These are phyloP conservation scores for Beauveria scarabaeidicola DNA, from an alignment of 2,329 filamentous ascomycete species.

Conservation along the genomic window DNA sequence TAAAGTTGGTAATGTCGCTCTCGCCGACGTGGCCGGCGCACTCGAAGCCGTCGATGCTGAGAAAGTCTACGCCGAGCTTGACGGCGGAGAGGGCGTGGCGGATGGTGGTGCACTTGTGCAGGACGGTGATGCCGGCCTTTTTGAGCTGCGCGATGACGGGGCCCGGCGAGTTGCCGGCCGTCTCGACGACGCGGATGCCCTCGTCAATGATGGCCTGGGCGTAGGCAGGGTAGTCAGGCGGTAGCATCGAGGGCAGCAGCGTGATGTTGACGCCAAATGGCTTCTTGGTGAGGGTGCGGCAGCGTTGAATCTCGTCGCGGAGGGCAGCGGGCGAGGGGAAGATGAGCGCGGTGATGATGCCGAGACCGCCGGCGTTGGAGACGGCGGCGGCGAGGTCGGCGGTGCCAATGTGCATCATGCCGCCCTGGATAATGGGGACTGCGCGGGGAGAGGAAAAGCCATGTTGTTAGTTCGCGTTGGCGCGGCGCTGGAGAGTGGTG, in stretches of 20 bases:
- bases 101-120: constrained; percentile 98
- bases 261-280: constrained; percentile 95
- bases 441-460: not conserved
- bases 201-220: constrained; percentile 90
- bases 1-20: constrained; percentile 82
- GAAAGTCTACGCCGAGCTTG: constrained; percentile 91
- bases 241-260: constrained; percentile 78
- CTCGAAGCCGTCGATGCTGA: constrained; percentile 96
- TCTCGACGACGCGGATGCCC: constrained; percentile 85
- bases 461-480: not conserved
- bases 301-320: constrained; percentile 84
- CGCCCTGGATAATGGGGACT: constrained; percentile 79
- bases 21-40: constrained; percentile 88
- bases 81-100: constrained; percentile 84
- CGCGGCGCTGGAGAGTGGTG: not conserved
- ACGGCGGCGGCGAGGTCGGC: constrained; percentile 70
- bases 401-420: constrained; percentile 81
- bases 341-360: constrained; percentile 80
- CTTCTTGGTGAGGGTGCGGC: constrained; percentile 66
- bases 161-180: constrained; percentile 78
- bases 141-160: constrained; percentile 88
- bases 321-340: constrained; percentile 88
- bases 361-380: constrained; percentile 73
- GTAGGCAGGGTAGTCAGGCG: constrained; percentile 88
- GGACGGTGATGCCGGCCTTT: constrained; percentile 63